Percentiles rank a stretch among this genome's conserved stretches.
These are phyloP conservation scores for Amphibolis antarctica DNA, from an alignment of 106 monocot species.

Conservation along the genomic window DNA sequence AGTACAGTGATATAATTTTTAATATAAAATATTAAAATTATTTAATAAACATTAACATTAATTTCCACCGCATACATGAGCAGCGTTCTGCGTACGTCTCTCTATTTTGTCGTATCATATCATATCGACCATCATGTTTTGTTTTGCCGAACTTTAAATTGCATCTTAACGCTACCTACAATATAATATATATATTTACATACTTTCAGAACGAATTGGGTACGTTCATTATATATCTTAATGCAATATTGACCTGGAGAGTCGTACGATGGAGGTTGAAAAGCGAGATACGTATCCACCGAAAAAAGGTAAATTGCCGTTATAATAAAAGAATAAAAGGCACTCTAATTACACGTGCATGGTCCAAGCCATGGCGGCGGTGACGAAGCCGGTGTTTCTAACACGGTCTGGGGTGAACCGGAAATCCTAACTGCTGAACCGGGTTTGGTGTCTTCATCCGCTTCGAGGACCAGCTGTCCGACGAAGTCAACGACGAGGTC, in stretches of 20 bases:
- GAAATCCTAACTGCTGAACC: background rate
- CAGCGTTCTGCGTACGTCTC: conserved; percentile 3
- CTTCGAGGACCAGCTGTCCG: background rate
- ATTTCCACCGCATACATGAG: background rate
- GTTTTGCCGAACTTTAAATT: background rate
- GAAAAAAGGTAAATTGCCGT: no score
- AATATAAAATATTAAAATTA: no score
- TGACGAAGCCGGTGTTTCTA: background rate
- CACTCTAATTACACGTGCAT: background rate
- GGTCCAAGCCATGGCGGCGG: background rate
- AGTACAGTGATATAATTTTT: background rate
- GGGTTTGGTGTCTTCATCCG: background rate
- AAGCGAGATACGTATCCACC: no score
- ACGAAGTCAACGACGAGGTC: background rate
- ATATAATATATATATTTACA: no score
- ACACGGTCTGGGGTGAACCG: background rate
- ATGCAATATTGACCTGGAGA: no score
- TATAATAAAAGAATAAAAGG: no score
- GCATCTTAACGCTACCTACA: background rate
- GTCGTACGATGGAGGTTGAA: no score
- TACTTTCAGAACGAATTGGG: no score
- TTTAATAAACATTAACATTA: no score
- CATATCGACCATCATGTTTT: background rate
- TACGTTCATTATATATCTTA: no score
- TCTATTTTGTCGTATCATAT: background rate